Conservation (phyloP, 345 rosid species). For the Murraya paniculata region DNA sequence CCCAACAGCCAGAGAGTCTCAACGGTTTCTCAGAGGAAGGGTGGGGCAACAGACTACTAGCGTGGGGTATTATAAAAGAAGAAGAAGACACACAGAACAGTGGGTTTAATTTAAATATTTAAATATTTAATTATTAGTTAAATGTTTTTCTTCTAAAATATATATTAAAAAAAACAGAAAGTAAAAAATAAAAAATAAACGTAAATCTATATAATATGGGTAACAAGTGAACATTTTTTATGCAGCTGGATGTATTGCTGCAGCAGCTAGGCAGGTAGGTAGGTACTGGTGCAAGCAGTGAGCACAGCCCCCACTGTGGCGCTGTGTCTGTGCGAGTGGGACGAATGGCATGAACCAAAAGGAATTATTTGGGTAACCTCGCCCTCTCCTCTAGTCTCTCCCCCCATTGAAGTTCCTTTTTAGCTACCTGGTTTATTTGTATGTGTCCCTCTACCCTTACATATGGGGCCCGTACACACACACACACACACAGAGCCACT, state of each 20-base stretch:
- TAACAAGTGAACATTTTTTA: no score
- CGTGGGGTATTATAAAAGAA: background rate
- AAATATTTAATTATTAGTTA: no score
- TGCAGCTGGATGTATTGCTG: no score
- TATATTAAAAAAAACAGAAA: no score
- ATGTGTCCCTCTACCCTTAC: conserved; percentile 41
- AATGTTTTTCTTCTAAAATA: no score
- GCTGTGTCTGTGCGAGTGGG: no score
- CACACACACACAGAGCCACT: background rate
- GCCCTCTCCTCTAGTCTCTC: conserved; percentile 5
- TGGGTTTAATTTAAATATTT: no score
- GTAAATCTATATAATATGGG: no score
- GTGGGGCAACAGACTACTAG: background rate
- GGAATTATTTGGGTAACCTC: conserved; percentile 35
- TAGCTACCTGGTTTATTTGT: conserved; percentile 33
- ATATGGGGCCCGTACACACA: conserved; percentile 30
- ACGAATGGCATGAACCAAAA: conserved; percentile 3
- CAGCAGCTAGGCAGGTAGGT: no score
- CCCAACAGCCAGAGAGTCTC: conserved; percentile 32
- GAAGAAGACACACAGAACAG: no score
- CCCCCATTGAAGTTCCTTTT: conserved; percentile 18
- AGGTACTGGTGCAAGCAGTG: background rate
- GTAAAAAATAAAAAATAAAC: no score
- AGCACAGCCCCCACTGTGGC: conserved; percentile 9
- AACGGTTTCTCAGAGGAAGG: conserved; percentile 34